Percentiles rank a stretch among this genome's conserved stretches.
phyloP scores from a whole-genome alignment of 768 basidiomycete species.

The Agrocybe praecox region DNA sequence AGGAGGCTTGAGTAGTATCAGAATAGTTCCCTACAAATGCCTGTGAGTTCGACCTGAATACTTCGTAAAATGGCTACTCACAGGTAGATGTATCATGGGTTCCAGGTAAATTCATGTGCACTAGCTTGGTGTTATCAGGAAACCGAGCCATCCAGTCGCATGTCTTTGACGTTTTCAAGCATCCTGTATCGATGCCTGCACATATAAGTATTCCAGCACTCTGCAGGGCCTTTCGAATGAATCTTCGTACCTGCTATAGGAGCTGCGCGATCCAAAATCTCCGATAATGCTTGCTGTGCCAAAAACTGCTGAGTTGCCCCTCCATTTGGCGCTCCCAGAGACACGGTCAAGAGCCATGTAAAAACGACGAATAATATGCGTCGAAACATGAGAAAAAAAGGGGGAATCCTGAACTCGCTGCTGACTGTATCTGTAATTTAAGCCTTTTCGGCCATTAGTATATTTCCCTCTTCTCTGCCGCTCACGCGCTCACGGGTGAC shows the following conservation, averaged over 20 bases:
- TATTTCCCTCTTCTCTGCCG: not conserved
- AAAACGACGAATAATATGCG: not conserved
- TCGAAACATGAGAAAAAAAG: not conserved
- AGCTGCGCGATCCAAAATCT: slow-evolving; percentile 22
- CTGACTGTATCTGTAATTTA: not conserved
- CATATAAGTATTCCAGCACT: not conserved
- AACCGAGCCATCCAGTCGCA: slow-evolving; percentile 50
- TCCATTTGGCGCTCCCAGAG: not conserved
- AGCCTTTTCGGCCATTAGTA: not conserved
- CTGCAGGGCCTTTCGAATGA: not conserved
- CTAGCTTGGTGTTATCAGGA: slow-evolving; percentile 42
- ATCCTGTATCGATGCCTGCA: slow-evolving; percentile 37
- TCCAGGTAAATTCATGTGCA: slow-evolving; percentile 55
- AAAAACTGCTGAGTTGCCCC: slow-evolving; percentile 14
- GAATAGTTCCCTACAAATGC: slow-evolving; percentile 43
- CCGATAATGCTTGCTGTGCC: slow-evolving; percentile 21
- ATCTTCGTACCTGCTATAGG: slow-evolving; percentile 24
- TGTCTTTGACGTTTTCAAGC: slow-evolving; percentile 32
- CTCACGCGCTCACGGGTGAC: not conserved
- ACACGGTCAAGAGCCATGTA: not conserved
- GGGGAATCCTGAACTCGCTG: not conserved
- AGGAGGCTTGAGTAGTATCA: slow-evolving; percentile 39
- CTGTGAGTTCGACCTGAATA: not conserved
- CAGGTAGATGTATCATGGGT: slow-evolving; percentile 54
- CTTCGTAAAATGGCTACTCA: slow-evolving; percentile 15